Evolutionary conservation across 148 eudicot genomes (phyloP).

Genomic region (Euryodendron excelsum): DNA sequence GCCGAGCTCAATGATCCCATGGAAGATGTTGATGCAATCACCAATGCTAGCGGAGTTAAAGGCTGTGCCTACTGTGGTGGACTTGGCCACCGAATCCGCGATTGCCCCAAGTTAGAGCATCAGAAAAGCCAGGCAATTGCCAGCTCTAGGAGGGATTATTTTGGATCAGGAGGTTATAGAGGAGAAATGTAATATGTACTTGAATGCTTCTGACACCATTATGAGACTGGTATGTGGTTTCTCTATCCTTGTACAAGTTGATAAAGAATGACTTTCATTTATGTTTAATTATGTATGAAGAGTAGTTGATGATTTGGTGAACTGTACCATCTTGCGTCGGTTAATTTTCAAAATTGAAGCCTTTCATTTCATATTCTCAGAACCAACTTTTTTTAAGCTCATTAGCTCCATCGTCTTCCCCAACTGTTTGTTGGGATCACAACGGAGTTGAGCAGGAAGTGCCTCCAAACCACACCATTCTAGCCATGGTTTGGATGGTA

Average conservation of each 20-base stretch:
- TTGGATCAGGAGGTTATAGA: slow-evolving; percentile 84
- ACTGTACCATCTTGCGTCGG: too few species aligned
- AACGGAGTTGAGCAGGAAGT: too few species aligned
- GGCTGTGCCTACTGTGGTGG: slow-evolving; percentile 93
- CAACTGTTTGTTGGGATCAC: too few species aligned
- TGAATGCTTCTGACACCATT: neutral
- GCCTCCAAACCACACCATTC: too few species aligned
- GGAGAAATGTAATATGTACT: slow-evolving; percentile 60
- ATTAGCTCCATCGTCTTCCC: too few species aligned
- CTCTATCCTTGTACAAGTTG: neutral
- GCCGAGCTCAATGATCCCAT: slow-evolving; percentile 77
- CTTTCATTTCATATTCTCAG: too few species aligned
- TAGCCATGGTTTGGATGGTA: too few species aligned
- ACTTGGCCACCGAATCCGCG: slow-evolving; percentile 71
- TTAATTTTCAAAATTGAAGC: too few species aligned
- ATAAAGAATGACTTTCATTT: neutral
- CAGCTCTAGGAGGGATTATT: slow-evolving; percentile 69
- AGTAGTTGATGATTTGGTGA: neutral
- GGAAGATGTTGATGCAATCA: slow-evolving; percentile 69
- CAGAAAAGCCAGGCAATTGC: slow-evolving; percentile 70
- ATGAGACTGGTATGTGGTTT: neutral
- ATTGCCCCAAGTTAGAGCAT: slow-evolving; percentile 84
- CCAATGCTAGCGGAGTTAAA: slow-evolving; percentile 58
- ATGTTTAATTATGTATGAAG: neutral
- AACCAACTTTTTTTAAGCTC: too few species aligned